These are phyloP conservation scores for Tricholoma hemisulphureum DNA, from an alignment of 768 basidiomycete species.

Conservation along the genomic window DNA sequence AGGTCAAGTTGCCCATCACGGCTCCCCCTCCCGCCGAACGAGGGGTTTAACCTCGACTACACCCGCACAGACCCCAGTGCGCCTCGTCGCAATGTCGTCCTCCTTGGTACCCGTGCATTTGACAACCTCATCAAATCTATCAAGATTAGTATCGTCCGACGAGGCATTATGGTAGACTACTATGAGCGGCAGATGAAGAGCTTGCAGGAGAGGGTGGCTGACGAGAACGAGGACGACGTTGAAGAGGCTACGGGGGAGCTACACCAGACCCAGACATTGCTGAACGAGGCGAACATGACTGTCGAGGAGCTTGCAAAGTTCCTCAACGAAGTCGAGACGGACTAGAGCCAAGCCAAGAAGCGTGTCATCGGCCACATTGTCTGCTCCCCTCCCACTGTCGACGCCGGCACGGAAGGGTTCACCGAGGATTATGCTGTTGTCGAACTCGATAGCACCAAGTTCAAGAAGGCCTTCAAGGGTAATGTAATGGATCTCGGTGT, in stretches of 20 bases:
- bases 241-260: conserved; percentile 2
- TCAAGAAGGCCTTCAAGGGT: conserved; percentile 27
- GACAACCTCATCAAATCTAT: conserved; percentile 25
- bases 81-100: conserved; percentile 27
- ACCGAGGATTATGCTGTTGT: conserved; percentile 30
- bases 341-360: conserved; percentile 30
- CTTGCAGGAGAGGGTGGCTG: conserved; percentile 14
- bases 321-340: conserved; percentile 13
- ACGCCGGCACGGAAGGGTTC: conserved; percentile 20
- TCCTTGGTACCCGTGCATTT: conserved; percentile 28
- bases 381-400: conserved; percentile 25
- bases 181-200: conserved; percentile 21
- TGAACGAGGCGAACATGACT: conserved; percentile 10
- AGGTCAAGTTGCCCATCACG: conserved; percentile 23
- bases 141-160: conserved; percentile 18
- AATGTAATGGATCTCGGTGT: conserved; percentile 35
- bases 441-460: conserved; percentile 21
- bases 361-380: conserved; percentile 34
- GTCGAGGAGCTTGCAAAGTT: conserved; percentile 15
- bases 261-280: conserved; percentile 8
- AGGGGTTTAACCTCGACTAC: conserved; percentile 8
- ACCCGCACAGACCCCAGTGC: conserved; percentile 13
- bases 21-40: conserved; percentile 16
- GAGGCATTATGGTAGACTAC: conserved; percentile 17
- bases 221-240: conserved; percentile 10